Conservation (phyloP, 164 flowering plant genomes). For the Stephania japonica region DNA sequence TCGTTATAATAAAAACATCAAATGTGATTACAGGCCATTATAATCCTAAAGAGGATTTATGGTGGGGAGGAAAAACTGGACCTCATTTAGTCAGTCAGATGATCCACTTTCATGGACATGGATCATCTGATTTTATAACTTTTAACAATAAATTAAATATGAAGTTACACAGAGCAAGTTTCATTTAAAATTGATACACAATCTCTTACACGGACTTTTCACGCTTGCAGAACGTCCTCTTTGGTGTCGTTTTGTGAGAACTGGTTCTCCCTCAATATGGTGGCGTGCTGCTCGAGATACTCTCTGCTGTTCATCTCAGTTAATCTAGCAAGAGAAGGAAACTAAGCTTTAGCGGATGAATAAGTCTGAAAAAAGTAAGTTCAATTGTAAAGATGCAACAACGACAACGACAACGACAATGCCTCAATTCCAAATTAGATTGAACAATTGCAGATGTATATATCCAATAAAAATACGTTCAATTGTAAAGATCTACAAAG, state of each 20-base stretch:
- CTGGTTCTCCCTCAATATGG: constrained; percentile 31
- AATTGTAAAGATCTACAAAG: not conserved
- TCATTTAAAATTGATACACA: not conserved
- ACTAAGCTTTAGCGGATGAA: not conserved
- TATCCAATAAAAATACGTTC: not conserved
- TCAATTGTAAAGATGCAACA: not conserved
- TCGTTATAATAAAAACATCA: not conserved
- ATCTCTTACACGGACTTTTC: not conserved
- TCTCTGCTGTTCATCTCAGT: constrained; percentile 94
- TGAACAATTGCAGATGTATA: not conserved
- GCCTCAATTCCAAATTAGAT: not conserved
- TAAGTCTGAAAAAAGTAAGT: not conserved
- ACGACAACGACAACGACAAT: too few species aligned
- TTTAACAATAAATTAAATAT: not conserved
- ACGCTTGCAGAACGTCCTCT: constrained; percentile 7
- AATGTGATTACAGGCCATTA: not conserved
- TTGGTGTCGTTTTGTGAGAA: not conserved
- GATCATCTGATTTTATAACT: not conserved
- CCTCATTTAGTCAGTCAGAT: not conserved
- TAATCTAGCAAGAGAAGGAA: constrained; percentile 44
- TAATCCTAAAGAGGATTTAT: not conserved
- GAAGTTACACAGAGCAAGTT: not conserved
- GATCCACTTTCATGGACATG: not conserved
- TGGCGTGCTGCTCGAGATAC: constrained; percentile 72
- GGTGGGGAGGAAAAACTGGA: not conserved